A percentile compares a stretch with the other conserved stretches of the same genome.
These are phyloP conservation scores for Coniochaeta sp. DNA, from an alignment of 2,329 filamentous ascomycete species.

Conservation along the genomic window DNA sequence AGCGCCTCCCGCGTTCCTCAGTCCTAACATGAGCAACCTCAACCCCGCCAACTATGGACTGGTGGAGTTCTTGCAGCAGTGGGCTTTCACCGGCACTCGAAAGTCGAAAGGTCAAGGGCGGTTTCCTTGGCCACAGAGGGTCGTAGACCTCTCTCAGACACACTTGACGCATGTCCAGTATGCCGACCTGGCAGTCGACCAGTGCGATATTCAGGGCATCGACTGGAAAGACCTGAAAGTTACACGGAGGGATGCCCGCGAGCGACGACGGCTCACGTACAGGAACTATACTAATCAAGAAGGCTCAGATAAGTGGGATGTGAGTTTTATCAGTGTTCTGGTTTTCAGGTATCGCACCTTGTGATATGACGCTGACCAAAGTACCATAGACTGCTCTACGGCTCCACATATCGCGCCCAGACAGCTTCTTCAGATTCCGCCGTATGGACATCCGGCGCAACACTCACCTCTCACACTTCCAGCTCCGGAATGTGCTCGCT, in stretches of 20 bases:
- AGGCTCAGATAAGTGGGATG: slow-evolving; percentile 38
- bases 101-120: slow-evolving; percentile 15
- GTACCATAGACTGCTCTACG: slow-evolving; percentile 10
- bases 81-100: slow-evolving; percentile 24
- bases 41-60: slow-evolving; percentile 43
- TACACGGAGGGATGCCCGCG: slow-evolving; percentile 39
- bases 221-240: slow-evolving; percentile 49
- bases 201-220: slow-evolving; percentile 52
- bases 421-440: slow-evolving; percentile 51
- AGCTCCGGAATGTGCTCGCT: slow-evolving; percentile 56
- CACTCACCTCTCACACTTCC: slow-evolving; percentile 55
- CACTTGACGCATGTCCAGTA: slow-evolving; percentile 20
- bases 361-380: neutral
- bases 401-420: slow-evolving; percentile 26
- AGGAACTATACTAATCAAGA: slow-evolving; percentile 50
- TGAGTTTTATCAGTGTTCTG: slow-evolving; percentile 25
- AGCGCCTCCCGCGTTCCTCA: slow-evolving; percentile 23
- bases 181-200: slow-evolving; percentile 45
- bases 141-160: slow-evolving; percentile 16
- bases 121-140: slow-evolving; percentile 25
- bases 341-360: neutral
- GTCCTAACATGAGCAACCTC: slow-evolving; percentile 26
- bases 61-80: slow-evolving; percentile 41
- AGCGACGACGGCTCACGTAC: slow-evolving; percentile 40
- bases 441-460: slow-evolving; percentile 47